Percentiles rank a stretch among this genome's conserved stretches.
phyloP scores from a whole-genome alignment of 1,284 basidiomycete genomes.

The Inonotus hispidus region DNA sequence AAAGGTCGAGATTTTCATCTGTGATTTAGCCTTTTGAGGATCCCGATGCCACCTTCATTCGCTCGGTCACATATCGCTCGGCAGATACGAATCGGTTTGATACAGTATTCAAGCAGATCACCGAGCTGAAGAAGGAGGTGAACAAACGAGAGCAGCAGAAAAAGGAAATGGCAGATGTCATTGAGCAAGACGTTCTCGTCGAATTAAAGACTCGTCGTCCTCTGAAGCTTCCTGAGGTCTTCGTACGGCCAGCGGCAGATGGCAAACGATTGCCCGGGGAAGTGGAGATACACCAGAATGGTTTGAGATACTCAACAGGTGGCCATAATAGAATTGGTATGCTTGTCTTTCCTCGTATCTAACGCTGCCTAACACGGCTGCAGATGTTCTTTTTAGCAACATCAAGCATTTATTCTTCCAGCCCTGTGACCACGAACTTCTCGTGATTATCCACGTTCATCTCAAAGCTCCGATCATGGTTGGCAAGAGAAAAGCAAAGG shows the following conservation, averaged over 20 bases:
- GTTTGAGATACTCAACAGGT: constrained; percentile 89
- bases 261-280: constrained; percentile 92
- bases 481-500: constrained; percentile 96
- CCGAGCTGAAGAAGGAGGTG: constrained; percentile 92
- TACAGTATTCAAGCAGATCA: constrained; percentile 87
- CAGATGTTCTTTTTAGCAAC: constrained; percentile 94
- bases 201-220: constrained; percentile 86
- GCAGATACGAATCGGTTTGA: constrained; percentile 87
- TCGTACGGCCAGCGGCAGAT: constrained; percentile 89
- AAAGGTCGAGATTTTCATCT: not conserved
- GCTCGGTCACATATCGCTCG: constrained; percentile 92
- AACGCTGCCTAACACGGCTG: constrained; percentile 6
- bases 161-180: constrained; percentile 97
- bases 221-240: constrained; percentile 84
- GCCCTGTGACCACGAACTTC: constrained; percentile 94
- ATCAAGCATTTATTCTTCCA: constrained; percentile 99
- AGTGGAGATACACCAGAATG: constrained; percentile 97
- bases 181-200: constrained; percentile 88
- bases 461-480: constrained; percentile 97
- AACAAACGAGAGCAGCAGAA: constrained; percentile 97
- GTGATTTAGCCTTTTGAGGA: constrained; percentile 85
- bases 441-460: constrained; percentile 93
- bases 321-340: constrained; percentile 79
- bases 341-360: constrained; percentile 26
- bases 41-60: constrained; percentile 94